phyloP scores from a whole-genome alignment of 768 basidiomycete genomes.

The Russula abietina region DNA sequence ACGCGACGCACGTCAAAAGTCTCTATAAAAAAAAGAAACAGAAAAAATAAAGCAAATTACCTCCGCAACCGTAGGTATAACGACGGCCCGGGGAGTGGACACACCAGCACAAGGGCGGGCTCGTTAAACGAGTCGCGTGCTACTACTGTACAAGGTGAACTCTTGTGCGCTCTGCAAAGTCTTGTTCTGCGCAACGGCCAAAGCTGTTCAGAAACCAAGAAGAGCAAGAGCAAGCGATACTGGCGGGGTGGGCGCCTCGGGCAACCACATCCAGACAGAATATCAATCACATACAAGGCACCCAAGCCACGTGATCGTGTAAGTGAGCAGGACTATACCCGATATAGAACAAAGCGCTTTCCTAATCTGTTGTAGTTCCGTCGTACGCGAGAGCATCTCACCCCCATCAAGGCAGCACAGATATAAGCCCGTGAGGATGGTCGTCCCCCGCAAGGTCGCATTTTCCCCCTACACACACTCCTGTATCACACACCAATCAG shows the following conservation, averaged over 20 bases:
- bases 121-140: neutral
- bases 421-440: slow-evolving; percentile 6
- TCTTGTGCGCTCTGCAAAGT: no score
- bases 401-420: neutral
- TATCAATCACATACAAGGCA: neutral
- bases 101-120: neutral
- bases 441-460: no score
- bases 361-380: slow-evolving; percentile 2
- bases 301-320: neutral
- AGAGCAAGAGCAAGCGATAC: no score
- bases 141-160: neutral
- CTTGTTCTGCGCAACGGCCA: neutral
- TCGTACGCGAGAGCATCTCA: no score
- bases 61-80: slow-evolving; percentile 6
- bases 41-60: neutral
- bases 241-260: no score
- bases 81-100: neutral
- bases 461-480: neutral
- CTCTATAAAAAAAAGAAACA: neutral
- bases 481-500: neutral
- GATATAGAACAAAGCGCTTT: slow-evolving; percentile 22
- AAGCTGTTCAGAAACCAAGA: neutral
- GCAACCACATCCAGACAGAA: no score
- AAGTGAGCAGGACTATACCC: neutral
- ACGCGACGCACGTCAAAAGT: neutral